Conservation (phyloP, 345 rosid genomes). For the Xanthoceras sorbifolium region DNA sequence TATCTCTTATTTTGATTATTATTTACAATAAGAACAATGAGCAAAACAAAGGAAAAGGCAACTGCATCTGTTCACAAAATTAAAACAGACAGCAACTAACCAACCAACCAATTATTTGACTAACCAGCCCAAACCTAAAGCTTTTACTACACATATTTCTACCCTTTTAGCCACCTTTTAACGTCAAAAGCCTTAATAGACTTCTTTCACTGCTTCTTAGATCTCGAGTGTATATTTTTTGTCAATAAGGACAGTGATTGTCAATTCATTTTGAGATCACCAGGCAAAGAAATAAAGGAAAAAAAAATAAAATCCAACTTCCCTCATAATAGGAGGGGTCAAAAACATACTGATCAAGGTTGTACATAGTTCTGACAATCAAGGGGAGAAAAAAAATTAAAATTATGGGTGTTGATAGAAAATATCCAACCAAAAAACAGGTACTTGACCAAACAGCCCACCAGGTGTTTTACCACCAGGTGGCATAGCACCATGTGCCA, state of each 20-base stretch:
- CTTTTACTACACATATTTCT: background rate
- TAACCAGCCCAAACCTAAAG: background rate
- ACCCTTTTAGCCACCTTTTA: background rate
- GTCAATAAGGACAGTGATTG: background rate
- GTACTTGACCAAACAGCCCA: too few species aligned
- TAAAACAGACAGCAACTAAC: background rate
- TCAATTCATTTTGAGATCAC: background rate
- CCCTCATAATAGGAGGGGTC: background rate
- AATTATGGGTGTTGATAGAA: too few species aligned
- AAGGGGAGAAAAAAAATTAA: background rate
- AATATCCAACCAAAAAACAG: too few species aligned
- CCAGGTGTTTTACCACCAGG: too few species aligned
- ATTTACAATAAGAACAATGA: background rate
- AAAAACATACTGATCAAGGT: background rate
- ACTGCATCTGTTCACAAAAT: background rate
- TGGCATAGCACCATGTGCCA: too few species aligned
- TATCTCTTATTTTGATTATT: background rate
- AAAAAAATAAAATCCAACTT: background rate
- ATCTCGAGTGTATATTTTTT: background rate
- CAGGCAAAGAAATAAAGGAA: background rate
- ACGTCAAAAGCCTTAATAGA: background rate
- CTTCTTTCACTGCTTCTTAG: background rate
- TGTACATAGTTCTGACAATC: background rate
- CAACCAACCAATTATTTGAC: background rate
- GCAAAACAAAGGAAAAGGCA: background rate